Conservation (phyloP, 768 basidiomycete genomes). For the Podaxis carcinomalis region DNA sequence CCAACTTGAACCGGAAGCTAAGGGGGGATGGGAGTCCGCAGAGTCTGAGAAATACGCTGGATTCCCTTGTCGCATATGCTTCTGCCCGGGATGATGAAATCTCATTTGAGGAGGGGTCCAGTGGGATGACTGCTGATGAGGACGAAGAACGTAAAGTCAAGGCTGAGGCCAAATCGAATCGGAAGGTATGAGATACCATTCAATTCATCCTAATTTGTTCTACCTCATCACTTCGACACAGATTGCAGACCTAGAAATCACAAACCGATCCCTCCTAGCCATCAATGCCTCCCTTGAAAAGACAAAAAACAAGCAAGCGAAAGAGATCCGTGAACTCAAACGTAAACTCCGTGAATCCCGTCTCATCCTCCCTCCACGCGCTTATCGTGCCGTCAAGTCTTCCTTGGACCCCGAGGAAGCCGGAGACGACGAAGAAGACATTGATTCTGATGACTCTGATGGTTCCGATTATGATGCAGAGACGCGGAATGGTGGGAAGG, state of each 20-base stretch:
- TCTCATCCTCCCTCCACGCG: constrained; percentile 67
- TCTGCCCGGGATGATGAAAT: constrained; percentile 18
- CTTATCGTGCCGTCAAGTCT: constrained; percentile 52
- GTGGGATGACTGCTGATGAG: constrained; percentile 10
- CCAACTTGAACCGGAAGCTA: constrained; percentile 1
- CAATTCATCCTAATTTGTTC: neutral
- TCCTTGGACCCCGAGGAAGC: constrained; percentile 41
- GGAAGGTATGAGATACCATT: constrained; percentile 56
- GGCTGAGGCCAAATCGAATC: constrained; percentile 78
- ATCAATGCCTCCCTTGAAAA: constrained; percentile 84
- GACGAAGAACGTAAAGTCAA: constrained; percentile 50
- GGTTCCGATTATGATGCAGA: constrained; percentile 27
- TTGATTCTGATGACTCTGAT: constrained; percentile 35
- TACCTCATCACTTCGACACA: constrained; percentile 21
- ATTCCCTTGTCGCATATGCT: constrained; percentile 37
- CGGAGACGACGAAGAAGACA: constrained; percentile 41
- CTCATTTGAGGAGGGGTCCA: neutral
- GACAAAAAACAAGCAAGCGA: constrained; percentile 73
- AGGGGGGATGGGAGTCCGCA: constrained; percentile 16
- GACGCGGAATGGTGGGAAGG: constrained; percentile 2
- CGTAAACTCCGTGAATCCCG: constrained; percentile 80
- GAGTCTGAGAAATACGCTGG: constrained; percentile 32
- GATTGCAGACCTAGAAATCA: constrained; percentile 93
- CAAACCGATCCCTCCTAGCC: constrained; percentile 78
- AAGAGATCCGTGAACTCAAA: constrained; percentile 81